Base-by-base conservation (phyloP, 306 rosid genomes). In the Carpinus fangiana region DNA sequence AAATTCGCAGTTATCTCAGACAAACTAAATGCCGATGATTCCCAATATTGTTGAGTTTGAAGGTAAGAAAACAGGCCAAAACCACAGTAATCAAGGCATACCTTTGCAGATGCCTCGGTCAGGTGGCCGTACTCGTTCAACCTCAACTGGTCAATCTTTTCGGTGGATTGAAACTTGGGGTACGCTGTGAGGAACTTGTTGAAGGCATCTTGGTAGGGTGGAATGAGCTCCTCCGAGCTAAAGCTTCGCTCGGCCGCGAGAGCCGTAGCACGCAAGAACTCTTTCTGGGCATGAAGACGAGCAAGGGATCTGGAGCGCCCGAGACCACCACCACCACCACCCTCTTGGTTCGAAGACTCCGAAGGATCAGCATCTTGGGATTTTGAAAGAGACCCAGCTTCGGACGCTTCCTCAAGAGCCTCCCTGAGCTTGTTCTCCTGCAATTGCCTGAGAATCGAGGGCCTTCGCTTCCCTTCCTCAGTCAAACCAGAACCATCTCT, bases 21-120 rank as follows among this genome's bases (percentile, higher is more conserved):
- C 93, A 94, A 85, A 76, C 97, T 94, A 89, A 94, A 94, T 4
- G 98, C 92, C 72, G 90, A 90, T n/a, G 98, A 94, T 64, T 94
- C 98, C 98, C 97, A 92, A 59, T 92, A 87, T 17, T 94, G 97
- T 79, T 89, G 82, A 21, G 98, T 89, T 90, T 94, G 98, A 78
- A 89, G 86, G 73, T 87, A 92, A 76, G 98, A 94, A 74, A 94
- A 94, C 41, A 94, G 91, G 23, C 98, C 97, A 70, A 94, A 94
- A 56, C 97, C 98, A 84, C 98, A 94, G 79, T 92, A 94, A 80
- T 94, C 98, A 73, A 94, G 98, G 93, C 97, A 92, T 88, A 92
- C 98, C 98, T 90, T 94, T 2, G 93, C 93, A 0, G 88, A 84
- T 70, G 65, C 11, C 31, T 57, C 65, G 1, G 65, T 57, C 12